phyloP scores from a whole-genome alignment of 2,329 filamentous ascomycete genomes.

The Aureobasidium namibiae region DNA sequence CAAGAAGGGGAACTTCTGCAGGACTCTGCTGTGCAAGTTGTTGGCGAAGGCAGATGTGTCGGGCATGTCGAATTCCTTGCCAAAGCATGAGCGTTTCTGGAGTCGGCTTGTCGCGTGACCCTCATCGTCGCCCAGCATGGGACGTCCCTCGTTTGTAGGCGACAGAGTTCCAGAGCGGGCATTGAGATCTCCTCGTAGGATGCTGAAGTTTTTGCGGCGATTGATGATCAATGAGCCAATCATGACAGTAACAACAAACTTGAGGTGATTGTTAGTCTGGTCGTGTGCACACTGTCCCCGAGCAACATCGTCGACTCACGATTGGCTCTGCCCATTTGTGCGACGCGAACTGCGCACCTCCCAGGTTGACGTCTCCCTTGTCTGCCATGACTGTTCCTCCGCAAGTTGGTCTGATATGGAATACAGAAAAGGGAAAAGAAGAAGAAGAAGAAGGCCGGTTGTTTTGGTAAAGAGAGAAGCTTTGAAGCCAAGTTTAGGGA shows the following conservation, averaged over 20 bases:
- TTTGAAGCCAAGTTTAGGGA: slow-evolving; percentile 5
- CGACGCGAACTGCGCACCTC: slow-evolving; percentile 20
- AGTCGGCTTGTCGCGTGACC: slow-evolving; percentile 15
- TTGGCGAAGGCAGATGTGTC: slow-evolving; percentile 54
- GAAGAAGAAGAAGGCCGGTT: neutral
- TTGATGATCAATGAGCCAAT: slow-evolving; percentile 33
- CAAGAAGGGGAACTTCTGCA: slow-evolving; percentile 61
- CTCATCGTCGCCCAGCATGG: neutral
- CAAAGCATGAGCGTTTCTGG: slow-evolving; percentile 43
- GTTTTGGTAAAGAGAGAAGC: neutral
- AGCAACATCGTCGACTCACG: slow-evolving; percentile 15
- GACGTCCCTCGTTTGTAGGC: neutral
- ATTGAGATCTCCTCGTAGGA: slow-evolving; percentile 13
- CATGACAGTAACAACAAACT: slow-evolving; percentile 38
- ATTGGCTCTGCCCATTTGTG: slow-evolving; percentile 22
- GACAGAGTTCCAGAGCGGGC: slow-evolving; percentile 1
- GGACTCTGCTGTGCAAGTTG: slow-evolving; percentile 52
- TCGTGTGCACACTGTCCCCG: neutral
- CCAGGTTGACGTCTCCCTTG: slow-evolving; percentile 9
- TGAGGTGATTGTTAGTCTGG: neutral
- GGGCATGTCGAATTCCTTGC: slow-evolving; percentile 39
- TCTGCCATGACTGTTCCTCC: neutral
- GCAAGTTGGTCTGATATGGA: neutral
- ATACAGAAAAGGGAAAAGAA: neutral
- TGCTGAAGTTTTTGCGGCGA: slow-evolving; percentile 30